These are phyloP conservation scores for Lojkania enalia DNA, from an alignment of 2,329 filamentous ascomycete species.

Conservation along the genomic window DNA sequence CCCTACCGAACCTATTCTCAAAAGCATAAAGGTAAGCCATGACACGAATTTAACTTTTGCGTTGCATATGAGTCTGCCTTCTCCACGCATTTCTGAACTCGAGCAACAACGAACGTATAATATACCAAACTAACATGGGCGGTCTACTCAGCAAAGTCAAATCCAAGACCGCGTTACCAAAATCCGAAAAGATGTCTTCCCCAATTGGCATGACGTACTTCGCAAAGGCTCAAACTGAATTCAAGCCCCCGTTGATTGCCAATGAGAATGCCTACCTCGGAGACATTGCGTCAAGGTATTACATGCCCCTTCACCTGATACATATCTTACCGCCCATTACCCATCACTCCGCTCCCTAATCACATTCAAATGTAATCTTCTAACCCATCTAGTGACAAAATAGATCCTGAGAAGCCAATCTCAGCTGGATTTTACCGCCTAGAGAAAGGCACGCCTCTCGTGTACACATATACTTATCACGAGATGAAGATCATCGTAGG, in stretches of 20 bases:
- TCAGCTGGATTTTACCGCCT: slow-evolving; percentile 68
- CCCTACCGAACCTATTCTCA: not conserved
- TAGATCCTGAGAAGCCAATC: slow-evolving; percentile 62
- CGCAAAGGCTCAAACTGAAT: slow-evolving; percentile 60
- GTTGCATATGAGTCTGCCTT: not conserved
- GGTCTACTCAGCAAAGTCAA: slow-evolving; percentile 19
- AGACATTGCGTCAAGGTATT: slow-evolving; percentile 61
- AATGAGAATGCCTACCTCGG: slow-evolving; percentile 70
- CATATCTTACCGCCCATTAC: too few species aligned
- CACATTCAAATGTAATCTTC: slow-evolving; percentile 15
- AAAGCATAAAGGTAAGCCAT: slow-evolving; percentile 2
- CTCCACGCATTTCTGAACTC: not conserved
- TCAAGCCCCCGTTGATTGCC: slow-evolving; percentile 67
- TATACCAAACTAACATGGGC: slow-evolving; percentile 12
- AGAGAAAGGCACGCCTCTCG: slow-evolving; percentile 67
- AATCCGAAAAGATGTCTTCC: slow-evolving; percentile 25
- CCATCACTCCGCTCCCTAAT: slow-evolving; percentile 6
- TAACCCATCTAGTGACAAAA: slow-evolving; percentile 50
- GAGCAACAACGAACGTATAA: not conserved
- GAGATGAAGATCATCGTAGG: slow-evolving; percentile 76
- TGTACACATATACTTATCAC: slow-evolving; percentile 71
- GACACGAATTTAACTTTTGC: not conserved
- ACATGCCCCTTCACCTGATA: not conserved
- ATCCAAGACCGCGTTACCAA: slow-evolving; percentile 8
- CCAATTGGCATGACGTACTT: slow-evolving; percentile 55